Evolutionary conservation across 2,329 filamentous ascomycete species (phyloP).

Genomic region (Tetracladium maxilliforme): DNA sequence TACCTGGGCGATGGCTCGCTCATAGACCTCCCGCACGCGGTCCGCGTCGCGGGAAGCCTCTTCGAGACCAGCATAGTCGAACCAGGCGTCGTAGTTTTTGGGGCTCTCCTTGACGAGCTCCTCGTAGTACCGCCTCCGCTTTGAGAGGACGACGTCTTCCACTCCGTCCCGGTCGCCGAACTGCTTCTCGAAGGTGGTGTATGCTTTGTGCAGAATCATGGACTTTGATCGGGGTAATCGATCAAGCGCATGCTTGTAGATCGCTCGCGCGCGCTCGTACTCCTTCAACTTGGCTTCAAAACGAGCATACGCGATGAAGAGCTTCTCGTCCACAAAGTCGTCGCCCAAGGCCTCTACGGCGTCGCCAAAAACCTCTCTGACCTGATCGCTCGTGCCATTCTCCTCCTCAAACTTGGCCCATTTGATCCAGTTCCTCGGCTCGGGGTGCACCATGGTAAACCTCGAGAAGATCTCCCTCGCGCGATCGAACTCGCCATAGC

Average conservation of each 20-base stretch:
- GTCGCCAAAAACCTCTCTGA: slow-evolving; percentile 79
- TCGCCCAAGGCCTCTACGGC: slow-evolving; percentile 85
- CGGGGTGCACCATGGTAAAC: slow-evolving; percentile 85
- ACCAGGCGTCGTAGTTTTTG: slow-evolving; percentile 95
- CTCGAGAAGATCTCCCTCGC: slow-evolving; percentile 82
- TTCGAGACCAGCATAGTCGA: slow-evolving; percentile 85
- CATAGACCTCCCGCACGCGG: slow-evolving; percentile 81
- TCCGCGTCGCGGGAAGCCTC: slow-evolving; percentile 73
- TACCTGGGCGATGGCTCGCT: slow-evolving; percentile 87
- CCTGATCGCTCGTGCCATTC: slow-evolving; percentile 77
- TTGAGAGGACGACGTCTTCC: slow-evolving; percentile 90
- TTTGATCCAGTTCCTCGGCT: slow-evolving; percentile 95
- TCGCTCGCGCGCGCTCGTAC: slow-evolving; percentile 81
- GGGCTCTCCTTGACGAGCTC: slow-evolving; percentile 86
- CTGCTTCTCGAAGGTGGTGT: slow-evolving; percentile 97
- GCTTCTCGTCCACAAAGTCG: slow-evolving; percentile 87
- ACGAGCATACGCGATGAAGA: slow-evolving; percentile 90
- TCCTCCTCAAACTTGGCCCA: slow-evolving; percentile 98
- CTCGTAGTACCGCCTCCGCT: slow-evolving; percentile 85
- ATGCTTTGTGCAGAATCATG: slow-evolving; percentile 74
- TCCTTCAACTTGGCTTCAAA: slow-evolving; percentile 94
- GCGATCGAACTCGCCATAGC: slow-evolving; percentile 81
- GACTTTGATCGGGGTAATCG: slow-evolving; percentile 80
- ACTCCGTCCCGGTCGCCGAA: slow-evolving; percentile 88
- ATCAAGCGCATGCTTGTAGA: slow-evolving; percentile 94